These are phyloP conservation scores for Bryopsis sp. DNA, from an alignment of 139 green algal genomes.

Conservation along the genomic window DNA sequence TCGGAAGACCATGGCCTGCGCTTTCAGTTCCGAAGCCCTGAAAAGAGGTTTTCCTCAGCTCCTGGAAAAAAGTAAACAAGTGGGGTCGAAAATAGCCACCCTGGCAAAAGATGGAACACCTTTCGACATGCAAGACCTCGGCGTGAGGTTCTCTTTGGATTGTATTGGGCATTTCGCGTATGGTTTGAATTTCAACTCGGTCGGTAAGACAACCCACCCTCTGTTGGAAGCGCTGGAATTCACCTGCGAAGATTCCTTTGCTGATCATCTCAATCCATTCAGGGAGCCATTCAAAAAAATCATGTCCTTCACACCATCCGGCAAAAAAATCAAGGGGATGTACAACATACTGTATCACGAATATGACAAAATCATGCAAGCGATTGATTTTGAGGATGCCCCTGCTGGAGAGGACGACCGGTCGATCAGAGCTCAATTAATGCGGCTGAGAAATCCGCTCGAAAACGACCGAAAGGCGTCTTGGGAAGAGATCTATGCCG, in stretches of 20 bases:
- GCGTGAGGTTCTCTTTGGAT: background rate
- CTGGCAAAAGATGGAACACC: background rate
- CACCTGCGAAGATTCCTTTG: background rate
- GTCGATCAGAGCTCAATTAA: conserved; percentile 1
- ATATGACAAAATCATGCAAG: background rate
- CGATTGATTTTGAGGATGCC: background rate
- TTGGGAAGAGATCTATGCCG: background rate
- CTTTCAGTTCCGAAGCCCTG: no score
- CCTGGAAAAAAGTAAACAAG: no score
- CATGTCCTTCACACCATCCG: background rate
- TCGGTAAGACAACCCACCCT: background rate
- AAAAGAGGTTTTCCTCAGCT: no score
- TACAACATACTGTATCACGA: background rate
- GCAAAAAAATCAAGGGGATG: background rate
- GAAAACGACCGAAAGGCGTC: background rate
- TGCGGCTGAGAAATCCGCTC: background rate
- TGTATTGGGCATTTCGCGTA: background rate
- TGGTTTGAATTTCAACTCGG: background rate
- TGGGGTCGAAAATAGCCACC: background rate
- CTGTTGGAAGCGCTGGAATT: background rate
- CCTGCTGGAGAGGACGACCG: background rate
- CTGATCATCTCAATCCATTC: background rate
- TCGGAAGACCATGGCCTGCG: no score
- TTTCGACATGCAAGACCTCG: conserved; percentile 2
- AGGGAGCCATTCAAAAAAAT: background rate